Evolutionary conservation across 2,329 filamentous ascomycete genomes (phyloP).

Genomic region (Hypocreales sp.): DNA sequence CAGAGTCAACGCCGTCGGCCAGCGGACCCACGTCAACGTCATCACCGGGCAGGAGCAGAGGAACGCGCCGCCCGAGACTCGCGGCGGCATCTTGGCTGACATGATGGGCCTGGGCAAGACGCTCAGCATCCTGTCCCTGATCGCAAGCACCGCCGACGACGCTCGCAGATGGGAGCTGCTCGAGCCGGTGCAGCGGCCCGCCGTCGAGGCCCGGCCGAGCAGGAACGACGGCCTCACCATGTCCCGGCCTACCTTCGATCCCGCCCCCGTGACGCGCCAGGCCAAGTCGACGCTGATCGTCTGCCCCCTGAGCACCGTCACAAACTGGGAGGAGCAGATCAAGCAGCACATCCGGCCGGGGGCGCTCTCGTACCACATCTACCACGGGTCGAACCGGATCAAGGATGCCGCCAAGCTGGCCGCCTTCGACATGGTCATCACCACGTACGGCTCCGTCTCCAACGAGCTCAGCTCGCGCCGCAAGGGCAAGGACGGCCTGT

Average conservation of each 20-base stretch:
- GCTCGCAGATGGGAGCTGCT: constrained; percentile 45
- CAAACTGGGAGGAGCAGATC: constrained; percentile 92
- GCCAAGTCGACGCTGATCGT: constrained; percentile 71
- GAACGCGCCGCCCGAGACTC: constrained; percentile 46
- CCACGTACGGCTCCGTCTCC: constrained; percentile 79
- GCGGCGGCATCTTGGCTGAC: constrained; percentile 64
- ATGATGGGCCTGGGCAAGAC: constrained; percentile 89
- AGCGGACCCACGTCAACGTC: constrained; percentile 60
- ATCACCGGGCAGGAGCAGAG: constrained; percentile 58
- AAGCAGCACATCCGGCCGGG: constrained; percentile 57
- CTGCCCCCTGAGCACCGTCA: constrained; percentile 77
- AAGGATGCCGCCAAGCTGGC: constrained; percentile 54
- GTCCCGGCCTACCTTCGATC: constrained; percentile 24
- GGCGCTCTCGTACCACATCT: constrained; percentile 60
- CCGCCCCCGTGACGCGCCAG: constrained; percentile 46
- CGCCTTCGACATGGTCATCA: constrained; percentile 71
- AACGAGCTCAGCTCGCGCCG: constrained; percentile 57
- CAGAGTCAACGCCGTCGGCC: constrained; percentile 31
- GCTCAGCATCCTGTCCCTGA: constrained; percentile 67
- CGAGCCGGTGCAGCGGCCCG: constrained; percentile 32
- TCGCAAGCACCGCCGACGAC: constrained; percentile 48
- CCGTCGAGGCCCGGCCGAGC: constrained; percentile 21
- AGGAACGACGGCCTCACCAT: constrained; percentile 13
- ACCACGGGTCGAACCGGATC: constrained; percentile 67
- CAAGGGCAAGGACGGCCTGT: constrained; percentile 41